Evolutionary conservation across 768 basidiomycete genomes (phyloP).

Genomic region (Pisolithus albus): DNA sequence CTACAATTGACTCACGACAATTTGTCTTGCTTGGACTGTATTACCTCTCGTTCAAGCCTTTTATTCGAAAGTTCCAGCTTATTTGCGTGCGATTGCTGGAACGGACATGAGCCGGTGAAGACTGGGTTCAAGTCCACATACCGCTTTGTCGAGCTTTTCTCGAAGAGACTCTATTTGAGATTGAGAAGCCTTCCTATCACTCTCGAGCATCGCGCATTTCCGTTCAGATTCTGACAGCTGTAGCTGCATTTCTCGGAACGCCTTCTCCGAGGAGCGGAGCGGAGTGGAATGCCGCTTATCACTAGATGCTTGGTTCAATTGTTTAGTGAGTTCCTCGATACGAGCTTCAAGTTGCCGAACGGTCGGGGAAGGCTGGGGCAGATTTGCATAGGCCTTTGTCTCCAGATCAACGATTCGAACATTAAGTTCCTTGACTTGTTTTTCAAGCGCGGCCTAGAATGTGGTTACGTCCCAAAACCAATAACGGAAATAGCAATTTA

Average conservation of each 20-base stretch:
- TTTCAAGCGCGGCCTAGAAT: conserved; percentile 70
- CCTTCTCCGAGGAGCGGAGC: conserved; percentile 40
- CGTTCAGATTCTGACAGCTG: conserved; percentile 59
- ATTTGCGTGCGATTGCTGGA: conserved; percentile 64
- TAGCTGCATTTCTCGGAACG: conserved; percentile 44
- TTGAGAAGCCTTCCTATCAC: conserved; percentile 57
- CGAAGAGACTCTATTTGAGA: conserved; percentile 51
- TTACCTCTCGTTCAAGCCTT: conserved; percentile 69
- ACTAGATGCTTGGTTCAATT: conserved; percentile 36
- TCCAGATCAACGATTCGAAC: conserved; percentile 78
- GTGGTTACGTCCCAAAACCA: background rate
- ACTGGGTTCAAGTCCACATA: conserved; percentile 28
- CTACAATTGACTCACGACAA: conserved; percentile 44
- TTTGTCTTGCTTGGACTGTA: conserved; percentile 63
- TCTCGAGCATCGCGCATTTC: conserved; percentile 54
- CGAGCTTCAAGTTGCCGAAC: conserved; percentile 60
- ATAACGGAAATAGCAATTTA: background rate
- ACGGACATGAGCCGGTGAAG: conserved; percentile 4
- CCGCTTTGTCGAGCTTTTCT: conserved; percentile 53
- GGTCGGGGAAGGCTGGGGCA: conserved; percentile 49
- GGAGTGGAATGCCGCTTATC: conserved; percentile 32
- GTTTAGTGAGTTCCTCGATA: conserved; percentile 60
- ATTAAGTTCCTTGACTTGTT: conserved; percentile 79
- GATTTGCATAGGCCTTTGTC: conserved; percentile 63
- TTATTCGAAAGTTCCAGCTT: conserved; percentile 66